Base-by-base conservation (phyloP, 1,139 yeast species). In the Scheffersomyces segobiensis region DNA sequence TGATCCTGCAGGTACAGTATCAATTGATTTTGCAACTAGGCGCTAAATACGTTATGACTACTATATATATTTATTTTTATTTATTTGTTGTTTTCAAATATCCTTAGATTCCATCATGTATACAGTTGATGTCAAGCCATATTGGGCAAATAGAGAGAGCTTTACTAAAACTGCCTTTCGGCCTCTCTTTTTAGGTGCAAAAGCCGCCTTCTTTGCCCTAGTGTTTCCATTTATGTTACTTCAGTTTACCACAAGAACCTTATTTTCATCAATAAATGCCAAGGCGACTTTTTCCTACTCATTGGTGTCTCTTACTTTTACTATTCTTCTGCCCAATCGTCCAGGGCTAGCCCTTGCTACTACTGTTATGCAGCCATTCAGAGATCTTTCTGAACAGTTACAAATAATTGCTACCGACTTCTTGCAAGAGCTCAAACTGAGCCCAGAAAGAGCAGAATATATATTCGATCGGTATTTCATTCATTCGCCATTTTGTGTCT, bases 401-500 rank as follows among this genome's bases (percentile, higher is more conserved):
- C 42, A 32, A 32, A 32, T 32, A 32, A 14, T 32, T 32, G 42
- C 12, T 3, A 32, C 14, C 3, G 12, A 14, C 17, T 32, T 32
- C 17, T 32, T 32, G 17, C 42, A 32, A 32, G 24, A 52, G 18
- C 26, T 32, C 21, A n/a, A 5, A 46, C 19, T 52, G 52, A n/a
- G 17, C 50, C 68, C 50, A 3, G 50, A 48, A n/a, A 48, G 24
- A 48, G n/a, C 50, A 7, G 66, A 67, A 46, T 71, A 70, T 55
- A 55, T 70, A 4, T 62, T 64, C 48, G 72, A 71, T 53, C 61
- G 74, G 32, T 71, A 71, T 53, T 20, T 71, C 0, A 47, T 63
- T 6, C 71, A 70, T 55, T 60, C 67, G 7, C 70, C 71, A 5
- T 59, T 60, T 21, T 67, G 71, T 55, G 57, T 67, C 12, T 46